Conservation (phyloP, 371 early-diverging fungal species). For the Mortierella sp. region DNA sequence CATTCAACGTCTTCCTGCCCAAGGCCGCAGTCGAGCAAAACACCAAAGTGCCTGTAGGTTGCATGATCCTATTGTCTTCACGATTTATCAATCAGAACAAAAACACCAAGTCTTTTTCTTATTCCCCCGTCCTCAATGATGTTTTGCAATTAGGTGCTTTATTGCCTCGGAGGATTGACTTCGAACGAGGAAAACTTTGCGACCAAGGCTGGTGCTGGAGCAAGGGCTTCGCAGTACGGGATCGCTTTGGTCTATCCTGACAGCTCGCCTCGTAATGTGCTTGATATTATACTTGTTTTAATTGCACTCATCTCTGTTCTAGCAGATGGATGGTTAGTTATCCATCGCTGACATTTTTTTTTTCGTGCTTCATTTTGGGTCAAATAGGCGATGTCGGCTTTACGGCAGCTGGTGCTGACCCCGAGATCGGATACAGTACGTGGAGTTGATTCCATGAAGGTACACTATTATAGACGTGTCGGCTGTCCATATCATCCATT, state of each 20-base stretch:
- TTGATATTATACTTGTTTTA: neutral
- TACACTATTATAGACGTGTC: neutral
- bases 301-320: neutral
- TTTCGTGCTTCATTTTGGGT: too few relatives aligned
- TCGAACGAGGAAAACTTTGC: conserved; percentile 90
- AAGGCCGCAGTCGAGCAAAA: conserved; percentile 56
- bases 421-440: conserved; percentile 39
- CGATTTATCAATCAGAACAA: too few relatives aligned
- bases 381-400: conserved; percentile 30
- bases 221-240: conserved; percentile 72
- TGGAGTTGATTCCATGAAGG: neutral
- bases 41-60: conserved; percentile 64
- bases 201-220: conserved; percentile 84
- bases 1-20: conserved; percentile 83
- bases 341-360: neutral
- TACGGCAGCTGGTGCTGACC: conserved; percentile 16
- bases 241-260: conserved; percentile 87
- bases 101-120: too few relatives aligned
- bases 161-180: conserved; percentile 80
- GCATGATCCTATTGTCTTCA: too few relatives aligned
- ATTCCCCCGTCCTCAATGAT: too few relatives aligned
- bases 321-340: conserved; percentile 4
- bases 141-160: conserved; percentile 52
- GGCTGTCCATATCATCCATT: neutral
- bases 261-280: conserved; percentile 83